Percentiles rank a stretch among this genome's conserved stretches.
Evolutionary conservation across 768 basidiomycete genomes (phyloP).

Genomic region (Butyriboletus loyo): DNA sequence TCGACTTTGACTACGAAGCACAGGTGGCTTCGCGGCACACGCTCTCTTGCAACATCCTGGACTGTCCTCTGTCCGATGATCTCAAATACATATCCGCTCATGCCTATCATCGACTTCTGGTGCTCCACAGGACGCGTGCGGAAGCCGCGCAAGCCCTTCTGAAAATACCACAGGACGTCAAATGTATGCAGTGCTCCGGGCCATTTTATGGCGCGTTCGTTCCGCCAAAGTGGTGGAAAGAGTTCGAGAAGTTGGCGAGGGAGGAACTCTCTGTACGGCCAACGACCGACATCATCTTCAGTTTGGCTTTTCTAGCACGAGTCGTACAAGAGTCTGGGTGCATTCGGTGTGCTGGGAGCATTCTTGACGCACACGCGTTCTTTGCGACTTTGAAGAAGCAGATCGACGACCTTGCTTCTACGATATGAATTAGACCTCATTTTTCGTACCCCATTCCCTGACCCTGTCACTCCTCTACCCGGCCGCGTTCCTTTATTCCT

Average conservation of each 20-base stretch:
- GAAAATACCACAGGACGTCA: slow-evolving; percentile 44
- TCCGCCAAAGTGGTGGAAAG: slow-evolving; percentile 68
- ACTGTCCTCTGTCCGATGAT: slow-evolving; percentile 58
- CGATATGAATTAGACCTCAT: slow-evolving; percentile 31
- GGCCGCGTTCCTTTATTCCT: not conserved
- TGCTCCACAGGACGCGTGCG: slow-evolving; percentile 55
- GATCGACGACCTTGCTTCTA: slow-evolving; percentile 53
- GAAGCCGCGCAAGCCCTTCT: slow-evolving; percentile 48
- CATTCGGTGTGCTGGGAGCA: slow-evolving; percentile 61
- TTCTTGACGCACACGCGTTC: slow-evolving; percentile 59
- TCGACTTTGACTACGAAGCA: slow-evolving; percentile 62
- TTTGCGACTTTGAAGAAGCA: slow-evolving; percentile 50
- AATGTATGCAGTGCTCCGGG: slow-evolving; percentile 70
- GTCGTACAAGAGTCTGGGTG: slow-evolving; percentile 53
- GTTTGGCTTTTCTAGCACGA: slow-evolving; percentile 54
- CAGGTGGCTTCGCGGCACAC: slow-evolving; percentile 58
- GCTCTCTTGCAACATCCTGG: slow-evolving; percentile 49
- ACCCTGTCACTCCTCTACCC: not conserved
- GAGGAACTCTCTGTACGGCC: slow-evolving; percentile 57
- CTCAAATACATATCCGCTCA: slow-evolving; percentile 65
- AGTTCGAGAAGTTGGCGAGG: slow-evolving; percentile 54
- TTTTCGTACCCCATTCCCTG: not conserved
- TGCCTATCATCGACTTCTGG: slow-evolving; percentile 62
- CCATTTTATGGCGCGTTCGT: slow-evolving; percentile 41
- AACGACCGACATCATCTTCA: slow-evolving; percentile 58